Base-by-base conservation (phyloP, 2,329 filamentous ascomycete species). In the Colletotrichum chlorophyti region DNA sequence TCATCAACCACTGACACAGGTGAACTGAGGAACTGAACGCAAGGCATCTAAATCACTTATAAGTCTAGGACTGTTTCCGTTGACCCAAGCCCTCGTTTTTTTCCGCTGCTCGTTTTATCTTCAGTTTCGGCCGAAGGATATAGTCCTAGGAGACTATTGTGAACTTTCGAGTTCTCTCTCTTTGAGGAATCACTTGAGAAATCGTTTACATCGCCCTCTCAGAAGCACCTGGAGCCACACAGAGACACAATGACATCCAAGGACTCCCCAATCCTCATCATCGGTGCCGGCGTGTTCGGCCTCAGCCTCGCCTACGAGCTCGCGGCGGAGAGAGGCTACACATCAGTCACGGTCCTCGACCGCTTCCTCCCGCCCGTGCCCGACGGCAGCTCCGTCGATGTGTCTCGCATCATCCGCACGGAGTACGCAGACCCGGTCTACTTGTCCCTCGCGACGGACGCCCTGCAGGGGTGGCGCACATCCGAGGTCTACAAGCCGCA, bases 371-470 rank as follows among this genome's bases (percentile, higher is more conserved):
- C 75, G 4, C 74, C 75, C 0, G 69, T 72, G 2, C 63, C 66
- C 3, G 72, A 77, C 11, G 71, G 71, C 24, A 74, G 74, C 53
- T 76, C 73, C 40, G 73, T 75, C n/a, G 74, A 78, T 55, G 69
- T 74, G 15, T 77, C 75, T 5, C 72, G 76, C 15, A 70, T 77
- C 53, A 70, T 77, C 38, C 72, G 75, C 6, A 64, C 72, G 40
- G 89, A 91, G 72, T 91, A 91, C 65, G 84, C 86, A 11, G 81
- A 87, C 63, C 72, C 79, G 0, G 76, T 83, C 12, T 91, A 91
- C 66, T 79, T 91, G 49, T 87, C 84, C 4, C 53, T 54, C 38
- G 69, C 72, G 46, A 68, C 71, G 3, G 58, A 65, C 10, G 46
- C 46, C 23, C 24, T 49, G 2, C 45, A 61, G 1, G 66, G 63